Evolutionary conservation across 2,329 filamentous ascomycete genomes (phyloP), one percentile per base, ranked within the genome.

Genomic region (Didymella pinodella): DNA sequence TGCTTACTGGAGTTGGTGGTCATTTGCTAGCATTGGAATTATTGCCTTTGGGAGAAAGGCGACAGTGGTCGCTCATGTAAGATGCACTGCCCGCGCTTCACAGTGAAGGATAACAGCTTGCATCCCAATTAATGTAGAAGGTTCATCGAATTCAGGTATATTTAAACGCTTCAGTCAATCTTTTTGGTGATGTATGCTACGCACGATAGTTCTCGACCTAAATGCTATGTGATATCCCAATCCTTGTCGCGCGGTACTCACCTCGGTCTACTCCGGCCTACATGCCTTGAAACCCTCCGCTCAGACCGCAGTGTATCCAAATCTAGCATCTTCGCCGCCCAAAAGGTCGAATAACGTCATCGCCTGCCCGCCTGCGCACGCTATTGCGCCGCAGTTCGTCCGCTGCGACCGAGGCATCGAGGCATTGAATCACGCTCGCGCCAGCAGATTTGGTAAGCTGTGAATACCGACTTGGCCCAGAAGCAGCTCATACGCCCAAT

Each of bases 1-100:
- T 62, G 57, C 63, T 57, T 55, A 48, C 48, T 56, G 48, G 58
- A 58, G 49, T 59, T 57, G 49, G 48, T 49, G 57, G 58, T 51
- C 48, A 47, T 57, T 49, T 65, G 43, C 53, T 63, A 53, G 57
- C 45, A n/a, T 63, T 61, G 45, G 44, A 26, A 10, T 29, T 25
- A 2, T 36, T 46, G 34, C 4, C 26, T 4, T 45, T n/a, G 41
- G 11, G 38, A 22, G 7, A 4, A 18, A 14, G 8, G 7, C 12
- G 3, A 14, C 12, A 48, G 8, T 22, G 22, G 44, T 60, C 22
- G 31, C 3, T 43, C 20, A 45, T 56, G 48, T 60, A 60, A n/a
- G 20, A 34, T 38, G 28, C 38, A 6, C 26, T 44, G 20, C 34
- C 52, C 18, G n/a, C 48, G 34, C 28, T 10, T 14, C 32, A n/a